Base-by-base conservation (phyloP, 495 filamentous ascomycete species). In the Penicillium egyptiacum region DNA sequence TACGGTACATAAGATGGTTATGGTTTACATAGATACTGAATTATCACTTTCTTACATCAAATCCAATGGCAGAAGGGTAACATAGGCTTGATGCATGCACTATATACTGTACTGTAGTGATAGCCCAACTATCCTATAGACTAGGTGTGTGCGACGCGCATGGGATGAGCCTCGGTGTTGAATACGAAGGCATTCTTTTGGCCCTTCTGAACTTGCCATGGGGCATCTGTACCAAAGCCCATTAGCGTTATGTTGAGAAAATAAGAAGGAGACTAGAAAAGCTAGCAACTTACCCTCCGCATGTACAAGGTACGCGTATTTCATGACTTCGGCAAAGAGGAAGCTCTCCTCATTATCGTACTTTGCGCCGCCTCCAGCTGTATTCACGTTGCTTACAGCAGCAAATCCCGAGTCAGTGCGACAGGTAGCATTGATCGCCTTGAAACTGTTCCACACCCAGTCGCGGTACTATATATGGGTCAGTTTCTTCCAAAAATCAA, bases 311-410 rank as follows among this genome's bases (percentile, higher is more conserved):
- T 89, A 95, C 22, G 79, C 74, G 72, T 96, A 96, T 77, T 96
- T 96, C 63, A 95, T 58, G 50, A 92, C 88, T 75, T 96, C 91
- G 0, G 92, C 91, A 67, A 94, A 93, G 72, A 90, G 85, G 76
- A 95, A 96, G 62, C 88, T 92, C 75, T 96, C 91, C 78, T 92
- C 87, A 65, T 86, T 85, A 60, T 95, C 85, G 33, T 71, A 68
- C 47, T 81, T 83, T 5, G 70, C 68, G 5, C 88, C 90, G 4
- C 91, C 91, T 9, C 73, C 75, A 0, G 57, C 42, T 20, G 63
- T 65, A 61, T 89, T 88, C n/a, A 94, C 91, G 67, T 95, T 67
- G 0, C 61, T 59, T 43, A 96, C 71, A 12, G 78, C 79, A 14
- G 82, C 79, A 70, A 85, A 96, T 5, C 91, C 91, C 5, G 82